phyloP scores from a whole-genome alignment of 2,329 filamentous ascomycete species.

The Fusarium sp. region DNA sequence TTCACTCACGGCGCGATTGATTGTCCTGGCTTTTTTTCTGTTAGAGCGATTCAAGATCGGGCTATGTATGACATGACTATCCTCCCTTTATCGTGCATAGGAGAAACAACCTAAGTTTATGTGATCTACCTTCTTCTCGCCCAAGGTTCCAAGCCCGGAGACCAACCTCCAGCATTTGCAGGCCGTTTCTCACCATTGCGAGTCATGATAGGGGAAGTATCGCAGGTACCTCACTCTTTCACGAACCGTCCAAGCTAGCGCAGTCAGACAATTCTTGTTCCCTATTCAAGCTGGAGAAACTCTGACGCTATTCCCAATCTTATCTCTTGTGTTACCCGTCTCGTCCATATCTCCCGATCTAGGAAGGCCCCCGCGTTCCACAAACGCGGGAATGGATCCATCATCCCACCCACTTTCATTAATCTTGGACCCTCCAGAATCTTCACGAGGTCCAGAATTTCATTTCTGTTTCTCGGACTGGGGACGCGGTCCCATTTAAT shows the following conservation, averaged over 20 bases:
- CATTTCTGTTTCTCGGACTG: background rate
- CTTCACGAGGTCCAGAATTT: background rate
- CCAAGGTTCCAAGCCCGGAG: background rate
- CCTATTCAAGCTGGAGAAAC: background rate
- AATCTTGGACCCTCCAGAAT: background rate
- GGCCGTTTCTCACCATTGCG: background rate
- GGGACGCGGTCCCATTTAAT: constrained; percentile 18
- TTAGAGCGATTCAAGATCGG: constrained; percentile 12
- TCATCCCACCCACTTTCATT: constrained; percentile 18
- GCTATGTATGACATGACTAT: background rate
- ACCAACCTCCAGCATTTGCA: background rate
- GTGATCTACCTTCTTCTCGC: background rate
- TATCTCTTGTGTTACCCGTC: constrained; percentile 11
- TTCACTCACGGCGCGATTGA: constrained; percentile 6
- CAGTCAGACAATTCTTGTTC: background rate
- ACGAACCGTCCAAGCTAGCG: background rate
- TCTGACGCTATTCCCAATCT: constrained; percentile 18
- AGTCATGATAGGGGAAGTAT: constrained; percentile 10
- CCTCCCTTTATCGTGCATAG: constrained; percentile 8
- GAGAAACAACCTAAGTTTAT: background rate
- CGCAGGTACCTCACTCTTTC: constrained; percentile 8
- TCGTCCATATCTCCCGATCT: constrained; percentile 22
- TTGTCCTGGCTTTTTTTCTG: constrained; percentile 10
- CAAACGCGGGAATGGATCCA: constrained; percentile 27
- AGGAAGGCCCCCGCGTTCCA: constrained; percentile 25